Evolutionary conservation across 371 early-diverging fungal species (phyloP).

Genomic region (Syncephalastrum contaminatum): DNA sequence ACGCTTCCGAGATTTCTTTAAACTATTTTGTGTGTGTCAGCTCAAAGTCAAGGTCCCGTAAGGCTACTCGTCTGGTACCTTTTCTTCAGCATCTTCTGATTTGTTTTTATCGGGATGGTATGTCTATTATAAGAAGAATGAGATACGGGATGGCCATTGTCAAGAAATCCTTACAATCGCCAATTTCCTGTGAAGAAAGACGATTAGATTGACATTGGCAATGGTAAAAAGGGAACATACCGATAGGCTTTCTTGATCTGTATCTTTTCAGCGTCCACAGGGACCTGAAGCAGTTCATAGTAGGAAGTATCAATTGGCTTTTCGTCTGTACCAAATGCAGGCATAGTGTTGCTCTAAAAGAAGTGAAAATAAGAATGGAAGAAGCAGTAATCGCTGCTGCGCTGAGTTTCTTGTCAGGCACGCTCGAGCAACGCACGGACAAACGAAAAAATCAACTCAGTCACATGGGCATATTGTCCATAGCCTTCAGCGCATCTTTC

Average conservation of each 20-base stretch:
- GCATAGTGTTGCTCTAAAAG: conserved; percentile 19
- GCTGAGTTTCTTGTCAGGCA: too few relatives aligned
- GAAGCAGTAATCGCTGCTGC: not conserved
- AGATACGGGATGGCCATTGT: not conserved
- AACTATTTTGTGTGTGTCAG: conserved; percentile 50
- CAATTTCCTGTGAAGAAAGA: conserved; percentile 30
- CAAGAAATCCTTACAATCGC: conserved; percentile 39
- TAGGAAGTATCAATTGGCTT: conserved; percentile 74
- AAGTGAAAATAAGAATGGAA: not conserved
- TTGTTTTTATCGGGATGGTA: conserved; percentile 97
- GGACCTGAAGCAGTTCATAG: conserved; percentile 88
- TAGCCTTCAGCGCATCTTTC: too few relatives aligned
- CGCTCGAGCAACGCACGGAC: too few relatives aligned
- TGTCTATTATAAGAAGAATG: conserved; percentile 41
- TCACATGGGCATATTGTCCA: too few relatives aligned
- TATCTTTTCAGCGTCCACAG: conserved; percentile 73
- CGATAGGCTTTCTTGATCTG: conserved; percentile 96
- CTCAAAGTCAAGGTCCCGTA: not conserved
- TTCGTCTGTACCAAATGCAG: conserved; percentile 62
- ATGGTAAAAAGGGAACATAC: conserved; percentile 56
- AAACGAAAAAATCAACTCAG: too few relatives aligned
- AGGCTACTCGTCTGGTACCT: conserved; percentile 39
- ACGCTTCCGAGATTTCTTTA: conserved; percentile 94
- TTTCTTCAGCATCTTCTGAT: conserved; percentile 86
- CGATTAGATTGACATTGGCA: not conserved